Base-by-base conservation (phyloP, 2,329 filamentous ascomycete genomes). In the Trichophyton rubrum region DNA sequence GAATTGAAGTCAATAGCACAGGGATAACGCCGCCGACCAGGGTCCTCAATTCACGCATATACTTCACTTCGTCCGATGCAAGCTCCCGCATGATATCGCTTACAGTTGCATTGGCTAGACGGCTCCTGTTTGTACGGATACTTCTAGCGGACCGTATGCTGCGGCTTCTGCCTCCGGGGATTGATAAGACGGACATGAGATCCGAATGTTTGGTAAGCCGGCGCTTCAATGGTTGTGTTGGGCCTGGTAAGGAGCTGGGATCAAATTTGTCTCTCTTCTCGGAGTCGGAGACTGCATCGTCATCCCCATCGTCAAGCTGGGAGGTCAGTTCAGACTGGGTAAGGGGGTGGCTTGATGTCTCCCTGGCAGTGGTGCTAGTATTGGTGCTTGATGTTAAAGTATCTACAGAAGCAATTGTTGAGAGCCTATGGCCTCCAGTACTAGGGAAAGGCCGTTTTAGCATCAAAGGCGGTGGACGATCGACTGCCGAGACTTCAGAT, bases 21-120 rank as follows among this genome's bases (percentile, higher is more conserved):
- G 93, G 93, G 60, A 99, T 89, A 22, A 99, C 92, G 60, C 93
- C 93, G 67, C 96, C 91, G 6, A 97, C 91, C 35, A 99, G 76
- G 0, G 93, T 96, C 69, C 90, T 90, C 35, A 99, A 80, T 73
- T 99, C 93, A 60, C 91, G 83, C 74, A 87, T 86, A 70, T 97
- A 99, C 66, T 93, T 87, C 51, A 82, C 78, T 73, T 99, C 93
- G 67, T 97, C 93, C 3, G 87, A 82, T 9, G 83, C 79, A 64
- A 99, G 85, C 69, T 96, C 90, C 59, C 81, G 80, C 71, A 97
- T 81, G 20, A 97, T 77, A 64, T 92, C 90, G 22, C 83, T 79
- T 9, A 90, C 79, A 0, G 86, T 91, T 45, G 87, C 84, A 60
- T 81, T 84, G 33, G 83, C 82, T 9, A 85, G 77, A 40, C 82